Evolutionary conservation across 805 yeast genomes (phyloP).

Genomic region (Starmerella scarabaei): DNA sequence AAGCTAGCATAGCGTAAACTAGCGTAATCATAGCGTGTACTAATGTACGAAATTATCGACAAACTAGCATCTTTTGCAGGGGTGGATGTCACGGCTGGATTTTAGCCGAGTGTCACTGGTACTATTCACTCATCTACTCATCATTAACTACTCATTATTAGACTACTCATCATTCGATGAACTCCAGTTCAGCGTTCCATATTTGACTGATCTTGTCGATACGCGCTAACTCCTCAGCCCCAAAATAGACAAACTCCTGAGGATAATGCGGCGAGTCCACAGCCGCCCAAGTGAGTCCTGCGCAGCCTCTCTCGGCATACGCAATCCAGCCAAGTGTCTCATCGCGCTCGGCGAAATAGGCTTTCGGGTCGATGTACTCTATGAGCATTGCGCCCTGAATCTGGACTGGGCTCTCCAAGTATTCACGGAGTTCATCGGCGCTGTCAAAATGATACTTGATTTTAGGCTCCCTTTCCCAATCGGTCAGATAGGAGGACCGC

Average conservation of each 20-base stretch:
- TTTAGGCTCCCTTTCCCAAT: not conserved
- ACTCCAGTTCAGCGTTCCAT: conserved; percentile 4
- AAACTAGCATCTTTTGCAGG: not conserved
- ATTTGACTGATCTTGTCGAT: not conserved
- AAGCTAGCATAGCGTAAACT: not conserved
- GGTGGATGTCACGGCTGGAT: too few relatives aligned
- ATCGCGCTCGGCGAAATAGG: not conserved
- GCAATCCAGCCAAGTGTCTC: not conserved
- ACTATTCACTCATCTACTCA: too few relatives aligned
- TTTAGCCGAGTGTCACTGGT: too few relatives aligned
- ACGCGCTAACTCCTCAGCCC: not conserved
- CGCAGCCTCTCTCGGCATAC: conserved; percentile 1
- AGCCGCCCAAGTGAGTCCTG: conserved; percentile 6
- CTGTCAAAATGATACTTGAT: not conserved
- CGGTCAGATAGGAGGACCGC: not conserved
- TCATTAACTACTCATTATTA: too few relatives aligned
- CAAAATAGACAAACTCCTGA: not conserved
- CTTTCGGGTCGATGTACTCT: not conserved
- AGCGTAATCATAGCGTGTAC: not conserved
- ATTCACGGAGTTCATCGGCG: not conserved
- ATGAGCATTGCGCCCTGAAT: not conserved
- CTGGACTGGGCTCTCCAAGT: not conserved
- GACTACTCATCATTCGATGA: too few relatives aligned
- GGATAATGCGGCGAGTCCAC: not conserved
- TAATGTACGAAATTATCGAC: not conserved